These are phyloP conservation scores for Phytophthora syringae DNA, from an alignment of 352 stramenopile genomes.

Conservation along the genomic window DNA sequence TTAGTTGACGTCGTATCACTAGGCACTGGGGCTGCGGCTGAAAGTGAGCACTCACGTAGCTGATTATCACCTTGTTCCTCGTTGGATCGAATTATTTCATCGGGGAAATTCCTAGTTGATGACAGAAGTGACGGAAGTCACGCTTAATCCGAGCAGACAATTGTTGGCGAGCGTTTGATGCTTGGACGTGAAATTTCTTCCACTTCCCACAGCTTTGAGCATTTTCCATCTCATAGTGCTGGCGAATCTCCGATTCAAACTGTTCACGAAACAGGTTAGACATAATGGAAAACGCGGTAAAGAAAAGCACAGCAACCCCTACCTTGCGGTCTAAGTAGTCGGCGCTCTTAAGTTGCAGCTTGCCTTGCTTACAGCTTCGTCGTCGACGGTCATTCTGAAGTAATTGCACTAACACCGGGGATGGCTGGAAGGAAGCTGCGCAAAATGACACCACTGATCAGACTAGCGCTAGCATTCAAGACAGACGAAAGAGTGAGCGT, in stretches of 20 bases:
- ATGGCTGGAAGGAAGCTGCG: conserved; percentile 62
- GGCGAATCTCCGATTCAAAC: conserved; percentile 63
- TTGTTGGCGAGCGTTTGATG: conserved; percentile 20
- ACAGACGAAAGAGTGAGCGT: background rate
- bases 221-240: conserved; percentile 65
- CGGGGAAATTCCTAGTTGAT: conserved; percentile 7
- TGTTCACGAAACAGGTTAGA: conserved; percentile 16
- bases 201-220: conserved; percentile 54
- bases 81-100: background rate
- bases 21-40: background rate
- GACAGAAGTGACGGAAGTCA: conserved; percentile 39
- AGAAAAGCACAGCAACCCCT: background rate
- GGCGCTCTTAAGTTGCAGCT: conserved; percentile 37
- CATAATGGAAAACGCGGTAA: background rate
- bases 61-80: conserved; percentile 14
- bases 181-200: conserved; percentile 56
- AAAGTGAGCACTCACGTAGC: conserved; percentile 3
- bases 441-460: background rate
- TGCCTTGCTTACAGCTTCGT: conserved; percentile 30
- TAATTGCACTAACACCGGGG: conserved; percentile 51
- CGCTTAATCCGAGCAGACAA: conserved; percentile 38
- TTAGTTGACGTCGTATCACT: background rate
- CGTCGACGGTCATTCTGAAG: conserved; percentile 46
- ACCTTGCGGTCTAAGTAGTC: conserved; percentile 69
- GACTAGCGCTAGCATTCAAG: background rate